Percentiles rank a stretch among this genome's conserved stretches.
phyloP scores from a whole-genome alignment of 306 rosid species.

The Cotoneaster glaucophyllus region DNA sequence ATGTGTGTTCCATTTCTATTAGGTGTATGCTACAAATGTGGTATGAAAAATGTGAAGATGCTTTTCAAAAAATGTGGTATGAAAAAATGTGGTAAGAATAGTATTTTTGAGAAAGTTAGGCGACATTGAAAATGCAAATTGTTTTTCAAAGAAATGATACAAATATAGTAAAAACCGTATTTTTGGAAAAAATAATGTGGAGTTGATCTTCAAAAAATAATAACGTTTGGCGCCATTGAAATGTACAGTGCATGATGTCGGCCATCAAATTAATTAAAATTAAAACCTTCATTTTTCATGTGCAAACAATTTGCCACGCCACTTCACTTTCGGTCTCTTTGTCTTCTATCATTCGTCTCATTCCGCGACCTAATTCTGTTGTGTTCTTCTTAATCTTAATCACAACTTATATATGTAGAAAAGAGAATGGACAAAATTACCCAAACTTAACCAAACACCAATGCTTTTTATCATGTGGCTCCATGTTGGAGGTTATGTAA shows the following conservation, averaged over 20 bases:
- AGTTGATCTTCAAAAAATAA: slow-evolving; percentile 1
- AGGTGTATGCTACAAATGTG: too few species aligned
- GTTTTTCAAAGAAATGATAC: too few species aligned
- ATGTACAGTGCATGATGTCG: not conserved
- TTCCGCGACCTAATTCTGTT: not conserved
- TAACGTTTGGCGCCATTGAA: not conserved
- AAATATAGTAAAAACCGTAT: too few species aligned
- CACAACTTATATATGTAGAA: not conserved
- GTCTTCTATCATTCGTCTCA: slow-evolving; percentile 4
- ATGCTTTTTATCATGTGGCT: not conserved
- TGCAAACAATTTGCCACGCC: slow-evolving; percentile 25
- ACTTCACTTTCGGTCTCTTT: not conserved
- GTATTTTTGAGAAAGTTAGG: too few species aligned
- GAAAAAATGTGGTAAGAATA: too few species aligned
- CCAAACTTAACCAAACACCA: not conserved
- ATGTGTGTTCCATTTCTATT: too few species aligned
- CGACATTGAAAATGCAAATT: too few species aligned
- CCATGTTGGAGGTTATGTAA: not conserved
- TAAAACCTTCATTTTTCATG: slow-evolving; percentile 16
- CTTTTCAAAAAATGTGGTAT: too few species aligned
- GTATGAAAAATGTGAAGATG: too few species aligned
- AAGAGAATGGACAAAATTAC: not conserved
- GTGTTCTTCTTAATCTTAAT: not conserved
- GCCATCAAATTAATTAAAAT: not conserved
- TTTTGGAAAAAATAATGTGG: not conserved